A percentile compares a stretch with the other conserved stretches of the same genome.
phyloP scores from a whole-genome alignment of 2,329 filamentous ascomycete species.

The Pseudogymnoascus sp. region DNA sequence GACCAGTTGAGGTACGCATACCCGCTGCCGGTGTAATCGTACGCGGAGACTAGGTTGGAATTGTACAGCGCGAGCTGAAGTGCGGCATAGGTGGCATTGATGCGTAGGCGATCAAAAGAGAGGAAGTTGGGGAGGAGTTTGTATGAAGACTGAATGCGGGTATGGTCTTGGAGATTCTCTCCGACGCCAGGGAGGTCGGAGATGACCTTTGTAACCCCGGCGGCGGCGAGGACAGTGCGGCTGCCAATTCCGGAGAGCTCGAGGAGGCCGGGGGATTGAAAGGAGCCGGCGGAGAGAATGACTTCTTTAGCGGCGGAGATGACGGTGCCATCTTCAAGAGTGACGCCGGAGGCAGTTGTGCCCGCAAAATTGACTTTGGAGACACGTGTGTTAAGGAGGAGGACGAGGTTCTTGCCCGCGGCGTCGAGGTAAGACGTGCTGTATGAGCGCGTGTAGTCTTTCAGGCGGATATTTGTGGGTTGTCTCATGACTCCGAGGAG shows the following conservation, averaged over 20 bases:
- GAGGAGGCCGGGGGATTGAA: conserved; percentile 46
- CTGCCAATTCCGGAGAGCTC: conserved; percentile 45
- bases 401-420: conserved; percentile 55
- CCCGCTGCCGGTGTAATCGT: conserved; percentile 26
- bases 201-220: conserved; percentile 37
- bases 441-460: conserved; percentile 43
- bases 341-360: conserved; percentile 12
- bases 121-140: conserved; percentile 17
- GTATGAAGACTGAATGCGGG: conserved; percentile 22
- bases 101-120: conserved; percentile 18
- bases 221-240: conserved; percentile 35
- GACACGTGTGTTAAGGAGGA: conserved; percentile 79
- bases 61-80: conserved; percentile 29
- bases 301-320: conserved; percentile 33
- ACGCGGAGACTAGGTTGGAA: conserved; percentile 14
- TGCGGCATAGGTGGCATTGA: conserved; percentile 25
- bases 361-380: conserved; percentile 56
- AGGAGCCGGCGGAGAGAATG: conserved; percentile 43
- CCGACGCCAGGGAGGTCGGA: conserved; percentile 44
- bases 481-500: conserved; percentile 44
- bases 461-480: conserved; percentile 41
- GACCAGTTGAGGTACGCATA: conserved; percentile 39
- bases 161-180: conserved; percentile 42
- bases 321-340: conserved; percentile 13
- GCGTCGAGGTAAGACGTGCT: conserved; percentile 34